phyloP scores from a whole-genome alignment of 768 basidiomycete genomes.

The Gelatoporia subvermispora region DNA sequence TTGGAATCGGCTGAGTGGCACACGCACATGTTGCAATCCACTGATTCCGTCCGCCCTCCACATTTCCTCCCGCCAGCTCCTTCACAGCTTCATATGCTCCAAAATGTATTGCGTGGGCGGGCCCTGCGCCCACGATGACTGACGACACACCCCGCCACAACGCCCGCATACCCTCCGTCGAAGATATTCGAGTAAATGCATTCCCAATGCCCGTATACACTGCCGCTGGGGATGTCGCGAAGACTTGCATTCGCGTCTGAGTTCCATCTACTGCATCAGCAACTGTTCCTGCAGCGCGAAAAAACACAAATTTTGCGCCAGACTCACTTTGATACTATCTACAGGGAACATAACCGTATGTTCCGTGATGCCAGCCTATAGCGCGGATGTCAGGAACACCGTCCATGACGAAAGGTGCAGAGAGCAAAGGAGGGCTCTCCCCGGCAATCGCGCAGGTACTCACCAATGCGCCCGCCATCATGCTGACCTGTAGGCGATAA shows the following conservation, averaged over 20 bases:
- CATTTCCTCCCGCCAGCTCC: conserved; percentile 86
- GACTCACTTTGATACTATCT: conserved; percentile 92
- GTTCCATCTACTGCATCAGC: no score
- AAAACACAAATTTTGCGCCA: not conserved
- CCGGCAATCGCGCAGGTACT: conserved; percentile 27
- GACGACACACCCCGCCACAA: conserved; percentile 96
- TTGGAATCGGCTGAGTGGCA: not conserved
- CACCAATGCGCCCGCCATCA: conserved; percentile 95
- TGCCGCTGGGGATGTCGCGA: conserved; percentile 78
- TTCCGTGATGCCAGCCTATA: conserved; percentile 95
- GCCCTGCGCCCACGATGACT: conserved; percentile 94
- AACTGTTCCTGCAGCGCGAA: not conserved
- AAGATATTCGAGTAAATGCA: conserved; percentile 86
- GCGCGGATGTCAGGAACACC: no score
- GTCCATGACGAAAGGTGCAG: not conserved
- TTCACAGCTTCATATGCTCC: conserved; percentile 94
- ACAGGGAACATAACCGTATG: conserved; percentile 99
- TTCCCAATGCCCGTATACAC: conserved; percentile 88
- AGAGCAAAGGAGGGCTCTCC: no score
- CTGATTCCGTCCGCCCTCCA: conserved; percentile 60
- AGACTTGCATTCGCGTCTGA: conserved; percentile 99
- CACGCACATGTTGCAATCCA: conserved; percentile 84
- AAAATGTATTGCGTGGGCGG: conserved; percentile 97
- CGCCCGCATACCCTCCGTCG: conserved; percentile 86
- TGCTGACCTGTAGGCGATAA: conserved; percentile 68